A percentile compares a stretch with the other conserved stretches of the same genome.
Conservation (phyloP, 306 rosid species). For the Alnus rubra region DNA sequence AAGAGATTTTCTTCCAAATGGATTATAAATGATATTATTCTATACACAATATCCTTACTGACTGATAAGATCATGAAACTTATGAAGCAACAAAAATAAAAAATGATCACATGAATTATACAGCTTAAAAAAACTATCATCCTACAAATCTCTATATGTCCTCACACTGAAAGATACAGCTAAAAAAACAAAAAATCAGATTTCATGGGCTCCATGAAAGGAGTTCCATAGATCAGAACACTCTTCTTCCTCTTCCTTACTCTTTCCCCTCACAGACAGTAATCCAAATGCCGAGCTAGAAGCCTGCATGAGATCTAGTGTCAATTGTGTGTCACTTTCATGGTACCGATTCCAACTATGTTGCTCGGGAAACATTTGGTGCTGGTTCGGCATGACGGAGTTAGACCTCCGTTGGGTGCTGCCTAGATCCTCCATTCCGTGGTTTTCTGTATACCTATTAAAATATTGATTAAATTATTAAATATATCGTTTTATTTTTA, state of each 20-base stretch:
- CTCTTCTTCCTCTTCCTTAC: conserved; percentile 42
- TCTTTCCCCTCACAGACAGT: conserved; percentile 32
- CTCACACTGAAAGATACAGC: not conserved
- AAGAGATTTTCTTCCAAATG: no score
- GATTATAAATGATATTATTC: no score
- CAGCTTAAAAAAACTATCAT: not conserved
- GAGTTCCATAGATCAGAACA: conserved; percentile 49
- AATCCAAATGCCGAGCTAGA: conserved; percentile 39
- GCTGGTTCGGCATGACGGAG: conserved; percentile 40
- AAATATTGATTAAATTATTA: no score
- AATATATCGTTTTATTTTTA: no score
- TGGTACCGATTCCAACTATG: conserved; percentile 39
- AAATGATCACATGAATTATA: not conserved
- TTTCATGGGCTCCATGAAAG: conserved; percentile 24
- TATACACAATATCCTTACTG: no score
- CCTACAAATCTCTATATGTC: not conserved
- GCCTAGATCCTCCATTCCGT: conserved; percentile 37
- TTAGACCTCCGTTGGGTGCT: conserved; percentile 34
- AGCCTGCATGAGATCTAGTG: conserved; percentile 48
- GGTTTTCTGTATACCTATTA: conserved; percentile 17
- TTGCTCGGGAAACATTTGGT: conserved; percentile 50
- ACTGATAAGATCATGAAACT: not conserved
- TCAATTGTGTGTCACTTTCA: conserved; percentile 29
- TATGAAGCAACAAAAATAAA: not conserved
- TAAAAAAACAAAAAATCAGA: not conserved